Base-by-base conservation (phyloP, 2,329 filamentous ascomycete genomes). In the Ophiostoma australiae region DNA sequence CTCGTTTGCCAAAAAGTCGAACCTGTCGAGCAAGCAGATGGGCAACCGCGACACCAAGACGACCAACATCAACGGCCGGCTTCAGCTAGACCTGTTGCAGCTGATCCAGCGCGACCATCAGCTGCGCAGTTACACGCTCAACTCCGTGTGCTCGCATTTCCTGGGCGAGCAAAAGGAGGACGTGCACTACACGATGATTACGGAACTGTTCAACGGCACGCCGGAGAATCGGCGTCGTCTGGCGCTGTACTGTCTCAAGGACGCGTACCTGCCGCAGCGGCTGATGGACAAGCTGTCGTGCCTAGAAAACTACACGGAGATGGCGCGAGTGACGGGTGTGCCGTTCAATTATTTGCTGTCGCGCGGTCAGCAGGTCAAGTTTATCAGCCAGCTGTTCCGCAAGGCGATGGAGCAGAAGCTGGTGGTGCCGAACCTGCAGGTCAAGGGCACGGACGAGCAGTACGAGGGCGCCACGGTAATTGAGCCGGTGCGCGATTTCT, bases 101-200 rank as follows among this genome's bases (percentile, higher is more conserved):
- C 82, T 99, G 41, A 89, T 99, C 69, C 95, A 99, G 79, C 87
- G 96, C 76, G 96, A 99, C 77, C 90, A 99, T 76, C 95, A 99
- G 23, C 84, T 99, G 44, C 87, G 95, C 83, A 98, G 94, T 81
- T 99, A 99, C 79, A 99, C 95, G 0, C 85, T 99, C 37, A 99
- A 99, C 80, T 97, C 95, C 1, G 95, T 99, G 6, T 97, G 90
- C 75, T 91, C 95, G 4, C 91, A 99, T 74, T 99, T 99, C 77
- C 80, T 99, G 33, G 93, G 93, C 67, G 95, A 99, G 79, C 95
- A 99, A 78, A 99, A 99, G 78, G 95, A 99, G 81, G 95, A 99
- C 80, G 95, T 99, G 2, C 95, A 99, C 78, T 90, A 99, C 81
- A 97, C 94, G 2, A 99, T 99, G 93, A 99, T 99, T 76, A 99